Base-by-base conservation (phyloP, 2,329 filamentous ascomycete genomes). In the Exophiala sp. region DNA sequence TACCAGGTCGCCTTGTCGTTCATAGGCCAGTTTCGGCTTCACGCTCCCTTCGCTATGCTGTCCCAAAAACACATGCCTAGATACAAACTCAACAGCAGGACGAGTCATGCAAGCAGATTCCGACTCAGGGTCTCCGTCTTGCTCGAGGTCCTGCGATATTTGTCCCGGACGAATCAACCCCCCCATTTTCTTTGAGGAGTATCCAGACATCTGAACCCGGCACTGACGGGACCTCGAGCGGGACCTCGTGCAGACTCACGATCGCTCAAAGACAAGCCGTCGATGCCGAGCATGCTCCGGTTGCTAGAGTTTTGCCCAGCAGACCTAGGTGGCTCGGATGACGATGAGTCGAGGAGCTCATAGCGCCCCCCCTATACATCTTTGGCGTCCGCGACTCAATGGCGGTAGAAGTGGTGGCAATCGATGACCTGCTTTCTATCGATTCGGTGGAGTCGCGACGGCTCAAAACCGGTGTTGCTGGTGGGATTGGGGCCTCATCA, bases 371-470 rank as follows among this genome's bases (percentile, higher is more conserved):
- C 10, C 42, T 34, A 3, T 47, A 39, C 14, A 29, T 16, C 19
- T 50, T 50, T 6, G 54, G 57, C 8, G 54, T 52, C 23, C 44
- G 48, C 57, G 52, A 59, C 13, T 41, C 47, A 3, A 46, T 16
- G 11, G 27, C 47, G 14, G 54, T 48, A 18, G 53, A 55, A 3
- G 35, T 55, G 3, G 53, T 57, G 16, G 55, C 46, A 27, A 45
- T 50, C 11, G 54, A 53, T 4, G 38, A 34, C 16, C 32, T 44
- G 34, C 47, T 56, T n/a, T 40, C 38, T 2, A 47, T 51, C n/a
- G 54, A 56, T 22, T 56, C 54, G 19, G 43, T 37, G 7, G 54
- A 56, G 32, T 56, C 54, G 16, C 43, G 47, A n/a, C 46, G 50
- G n/a, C 22, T 35, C 18, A 40, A 32, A 4, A 5, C 21, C 21